phyloP scores from a whole-genome alignment of 2,329 filamentous ascomycete genomes.

The Aspergillus sergii region DNA sequence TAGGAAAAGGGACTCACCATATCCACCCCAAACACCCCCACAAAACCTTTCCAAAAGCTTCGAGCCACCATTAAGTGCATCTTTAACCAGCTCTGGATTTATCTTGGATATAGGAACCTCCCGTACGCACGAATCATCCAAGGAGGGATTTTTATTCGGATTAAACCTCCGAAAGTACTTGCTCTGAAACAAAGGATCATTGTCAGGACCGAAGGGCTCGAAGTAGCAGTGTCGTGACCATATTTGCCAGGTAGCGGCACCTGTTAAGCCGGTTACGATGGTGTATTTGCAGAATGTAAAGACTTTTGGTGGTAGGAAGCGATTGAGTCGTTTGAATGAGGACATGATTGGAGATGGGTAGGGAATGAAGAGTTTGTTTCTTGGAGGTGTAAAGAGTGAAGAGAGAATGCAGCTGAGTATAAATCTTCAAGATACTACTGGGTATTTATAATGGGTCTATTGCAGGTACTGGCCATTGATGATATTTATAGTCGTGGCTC shows the following conservation, averaged over 20 bases:
- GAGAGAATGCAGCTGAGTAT: too few species aligned
- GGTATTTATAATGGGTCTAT: too few species aligned
- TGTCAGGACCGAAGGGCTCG: constrained; percentile 4
- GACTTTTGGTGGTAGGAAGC: too few species aligned
- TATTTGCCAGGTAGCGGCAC: neutral
- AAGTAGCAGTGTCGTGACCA: neutral
- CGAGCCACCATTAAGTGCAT: neutral
- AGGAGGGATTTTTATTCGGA: neutral
- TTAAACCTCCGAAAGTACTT: neutral
- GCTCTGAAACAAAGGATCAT: neutral
- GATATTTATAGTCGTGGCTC: too few species aligned
- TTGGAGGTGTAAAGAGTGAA: too few species aligned
- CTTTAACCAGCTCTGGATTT: neutral
- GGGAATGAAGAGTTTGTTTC: too few species aligned
- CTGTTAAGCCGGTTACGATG: neutral
- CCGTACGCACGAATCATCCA: constrained; percentile 4
- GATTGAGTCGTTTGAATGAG: too few species aligned
- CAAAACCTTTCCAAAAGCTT: neutral
- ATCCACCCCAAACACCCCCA: constrained; percentile 3
- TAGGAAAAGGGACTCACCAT: neutral
- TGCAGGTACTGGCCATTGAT: too few species aligned
- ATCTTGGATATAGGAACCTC: neutral
- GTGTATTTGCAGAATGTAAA: too few species aligned
- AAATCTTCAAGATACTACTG: too few species aligned
- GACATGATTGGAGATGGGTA: too few species aligned